These are phyloP conservation scores for Aspergillus hancockii DNA, from an alignment of 495 filamentous ascomycete genomes.

Conservation along the genomic window DNA sequence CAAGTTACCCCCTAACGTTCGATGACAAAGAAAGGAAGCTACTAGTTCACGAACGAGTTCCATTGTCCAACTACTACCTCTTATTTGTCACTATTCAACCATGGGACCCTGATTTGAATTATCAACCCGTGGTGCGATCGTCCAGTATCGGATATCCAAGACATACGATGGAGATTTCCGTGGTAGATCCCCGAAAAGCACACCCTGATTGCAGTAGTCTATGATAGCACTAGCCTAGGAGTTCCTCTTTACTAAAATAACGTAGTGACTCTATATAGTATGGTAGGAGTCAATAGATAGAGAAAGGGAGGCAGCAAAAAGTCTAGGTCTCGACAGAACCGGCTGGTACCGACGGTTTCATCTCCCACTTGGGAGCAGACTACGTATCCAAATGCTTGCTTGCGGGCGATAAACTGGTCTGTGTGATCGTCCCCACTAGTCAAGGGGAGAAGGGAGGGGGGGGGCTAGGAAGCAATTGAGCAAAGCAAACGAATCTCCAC, in stretches of 20 bases:
- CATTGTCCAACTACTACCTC: not conserved
- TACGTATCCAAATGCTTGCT: not conserved
- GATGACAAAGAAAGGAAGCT: not conserved
- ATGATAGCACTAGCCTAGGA: not conserved
- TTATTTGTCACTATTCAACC: not conserved
- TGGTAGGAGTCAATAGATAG: too few relatives aligned
- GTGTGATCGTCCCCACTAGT: not conserved
- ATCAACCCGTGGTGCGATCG: not conserved
- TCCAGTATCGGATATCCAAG: not conserved
- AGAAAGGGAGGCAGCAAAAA: too few relatives aligned
- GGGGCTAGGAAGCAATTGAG: too few relatives aligned
- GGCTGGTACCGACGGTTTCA: not conserved
- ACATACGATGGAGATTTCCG: not conserved
- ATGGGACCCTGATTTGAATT: constrained; percentile 5
- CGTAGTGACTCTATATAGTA: too few relatives aligned
- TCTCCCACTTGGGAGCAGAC: too few relatives aligned
- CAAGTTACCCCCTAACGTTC: constrained; percentile 12
- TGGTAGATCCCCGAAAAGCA: not conserved
- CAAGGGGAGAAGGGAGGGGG: not conserved
- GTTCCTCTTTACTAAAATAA: not conserved
- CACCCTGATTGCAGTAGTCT: not conserved
- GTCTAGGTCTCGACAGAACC: not conserved
- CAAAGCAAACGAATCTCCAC: not conserved
- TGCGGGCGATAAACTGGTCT: not conserved
- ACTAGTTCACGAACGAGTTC: not conserved